Percentiles rank a stretch among this genome's conserved stretches.
Evolutionary conservation across 495 filamentous ascomycete species (phyloP).

Genomic region (Oidiodendron maius): DNA sequence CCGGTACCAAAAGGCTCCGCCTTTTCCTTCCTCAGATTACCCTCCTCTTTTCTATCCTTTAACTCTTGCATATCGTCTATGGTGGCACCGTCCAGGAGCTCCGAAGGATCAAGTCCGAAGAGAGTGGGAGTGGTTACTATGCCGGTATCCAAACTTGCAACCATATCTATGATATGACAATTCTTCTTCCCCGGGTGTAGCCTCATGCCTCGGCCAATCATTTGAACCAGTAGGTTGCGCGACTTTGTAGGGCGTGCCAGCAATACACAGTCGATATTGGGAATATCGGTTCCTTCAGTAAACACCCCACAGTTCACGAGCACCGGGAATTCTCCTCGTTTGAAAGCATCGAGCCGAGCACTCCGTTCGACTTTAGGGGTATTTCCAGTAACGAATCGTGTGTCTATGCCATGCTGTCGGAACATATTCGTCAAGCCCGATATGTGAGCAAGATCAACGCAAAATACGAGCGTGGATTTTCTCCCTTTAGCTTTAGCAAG

Average conservation of each 20-base stretch:
- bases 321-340: conserved; percentile 69
- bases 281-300: conserved; percentile 94
- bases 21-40: conserved; percentile 26
- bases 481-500: conserved; percentile 61
- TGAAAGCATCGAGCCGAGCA: conserved; percentile 68
- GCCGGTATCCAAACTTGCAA: conserved; percentile 70
- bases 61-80: conserved; percentile 49
- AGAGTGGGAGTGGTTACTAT: conserved; percentile 87
- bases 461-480: conserved; percentile 88
- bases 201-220: conserved; percentile 94
- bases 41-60: conserved; percentile 36
- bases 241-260: conserved; percentile 86
- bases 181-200: conserved; percentile 73
- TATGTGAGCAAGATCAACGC: conserved; percentile 82
- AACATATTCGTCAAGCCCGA: conserved; percentile 66
- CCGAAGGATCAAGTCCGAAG: conserved; percentile 86
- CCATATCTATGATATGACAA: conserved; percentile 97
- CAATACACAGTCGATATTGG: conserved; percentile 92
- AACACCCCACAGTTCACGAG: conserved; percentile 95
- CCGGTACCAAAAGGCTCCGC: not conserved
- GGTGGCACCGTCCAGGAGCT: conserved; percentile 59
- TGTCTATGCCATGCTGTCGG: conserved; percentile 71
- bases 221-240: conserved; percentile 86
- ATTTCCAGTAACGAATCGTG: conserved; percentile 73
- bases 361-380: conserved; percentile 60